Percentiles rank a stretch among this genome's conserved stretches.
Conservation (phyloP, 345 rosid species). For the Lenwebbia sp. region DNA sequence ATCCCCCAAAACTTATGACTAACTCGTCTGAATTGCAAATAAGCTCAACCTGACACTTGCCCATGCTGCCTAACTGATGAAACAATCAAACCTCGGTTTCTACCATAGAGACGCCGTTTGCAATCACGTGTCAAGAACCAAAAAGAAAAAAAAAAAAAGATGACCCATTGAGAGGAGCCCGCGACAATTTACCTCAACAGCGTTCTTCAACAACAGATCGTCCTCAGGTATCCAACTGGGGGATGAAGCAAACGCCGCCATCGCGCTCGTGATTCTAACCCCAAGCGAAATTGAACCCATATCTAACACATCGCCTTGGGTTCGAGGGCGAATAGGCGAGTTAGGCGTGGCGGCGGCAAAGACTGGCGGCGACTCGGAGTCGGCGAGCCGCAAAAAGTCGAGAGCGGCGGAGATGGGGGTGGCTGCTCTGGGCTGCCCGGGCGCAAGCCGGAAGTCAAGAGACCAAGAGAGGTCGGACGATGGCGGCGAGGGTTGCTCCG, state of each 20-base stretch:
- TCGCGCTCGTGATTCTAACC: background rate
- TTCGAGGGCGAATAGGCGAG: background rate
- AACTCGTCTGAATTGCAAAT: background rate
- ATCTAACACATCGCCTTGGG: background rate
- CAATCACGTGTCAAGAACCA: background rate
- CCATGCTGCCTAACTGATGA: background rate
- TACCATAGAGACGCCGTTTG: background rate
- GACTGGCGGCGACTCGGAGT: background rate
- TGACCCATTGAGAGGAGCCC: background rate
- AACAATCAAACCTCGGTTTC: background rate
- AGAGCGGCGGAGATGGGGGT: background rate
- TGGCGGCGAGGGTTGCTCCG: background rate
- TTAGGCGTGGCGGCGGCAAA: background rate
- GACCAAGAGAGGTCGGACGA: background rate
- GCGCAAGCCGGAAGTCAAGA: background rate
- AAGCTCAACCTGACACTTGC: background rate
- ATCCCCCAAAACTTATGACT: background rate
- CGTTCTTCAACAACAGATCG: conserved; percentile 52
- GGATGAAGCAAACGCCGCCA: conserved; percentile 23
- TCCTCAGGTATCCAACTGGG: conserved; percentile 56
- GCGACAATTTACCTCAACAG: conserved; percentile 41
- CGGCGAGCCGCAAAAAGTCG: background rate
- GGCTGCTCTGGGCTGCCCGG: background rate
- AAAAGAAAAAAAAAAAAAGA: background rate
- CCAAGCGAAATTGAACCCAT: background rate